Percentiles rank a stretch among this genome's conserved stretches.
Conservation (phyloP, 2,329 filamentous ascomycete species). For the Talaromyces sp. region DNA sequence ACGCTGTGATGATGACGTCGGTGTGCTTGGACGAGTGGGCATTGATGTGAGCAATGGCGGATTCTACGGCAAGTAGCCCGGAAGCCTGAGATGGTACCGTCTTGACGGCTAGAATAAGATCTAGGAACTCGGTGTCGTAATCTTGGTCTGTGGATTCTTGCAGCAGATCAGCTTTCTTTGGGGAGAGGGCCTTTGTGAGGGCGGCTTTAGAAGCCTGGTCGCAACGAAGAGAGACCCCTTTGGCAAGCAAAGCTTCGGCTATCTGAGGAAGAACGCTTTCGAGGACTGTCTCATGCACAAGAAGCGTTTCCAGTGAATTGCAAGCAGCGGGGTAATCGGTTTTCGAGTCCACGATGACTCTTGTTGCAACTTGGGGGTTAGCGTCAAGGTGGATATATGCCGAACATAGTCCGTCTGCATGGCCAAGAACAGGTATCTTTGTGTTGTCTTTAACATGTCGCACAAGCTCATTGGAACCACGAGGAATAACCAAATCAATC, state of each 20-base stretch:
- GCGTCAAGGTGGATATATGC: constrained; percentile 80
- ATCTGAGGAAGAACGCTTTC: constrained; percentile 64
- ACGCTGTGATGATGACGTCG: constrained; percentile 77
- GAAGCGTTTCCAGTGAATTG: constrained; percentile 87
- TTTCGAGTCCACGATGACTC: constrained; percentile 85
- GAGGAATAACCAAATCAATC: constrained; percentile 92
- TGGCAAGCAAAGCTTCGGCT: constrained; percentile 67
- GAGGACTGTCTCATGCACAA: constrained; percentile 72
- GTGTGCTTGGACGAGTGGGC: constrained; percentile 89
- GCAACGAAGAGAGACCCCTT: constrained; percentile 79
- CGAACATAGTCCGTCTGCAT: constrained; percentile 89
- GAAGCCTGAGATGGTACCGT: constrained; percentile 51
- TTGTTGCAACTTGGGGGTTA: constrained; percentile 64
- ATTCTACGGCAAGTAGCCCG: constrained; percentile 47
- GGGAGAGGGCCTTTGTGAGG: constrained; percentile 48
- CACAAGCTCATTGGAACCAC: constrained; percentile 86
- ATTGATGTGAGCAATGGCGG: constrained; percentile 87
- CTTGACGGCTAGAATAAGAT: constrained; percentile 78
- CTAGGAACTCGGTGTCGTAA: constrained; percentile 84
- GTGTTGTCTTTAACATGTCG: constrained; percentile 85
- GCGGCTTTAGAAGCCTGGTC: constrained; percentile 65
- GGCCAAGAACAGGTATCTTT: constrained; percentile 90
- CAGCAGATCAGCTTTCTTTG: constrained; percentile 46
- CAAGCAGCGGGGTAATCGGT: constrained; percentile 92
- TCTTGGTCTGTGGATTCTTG: constrained; percentile 66